These are phyloP conservation scores for Sinapis alba DNA, from an alignment of 441 rosid species.

Conservation along the genomic window DNA sequence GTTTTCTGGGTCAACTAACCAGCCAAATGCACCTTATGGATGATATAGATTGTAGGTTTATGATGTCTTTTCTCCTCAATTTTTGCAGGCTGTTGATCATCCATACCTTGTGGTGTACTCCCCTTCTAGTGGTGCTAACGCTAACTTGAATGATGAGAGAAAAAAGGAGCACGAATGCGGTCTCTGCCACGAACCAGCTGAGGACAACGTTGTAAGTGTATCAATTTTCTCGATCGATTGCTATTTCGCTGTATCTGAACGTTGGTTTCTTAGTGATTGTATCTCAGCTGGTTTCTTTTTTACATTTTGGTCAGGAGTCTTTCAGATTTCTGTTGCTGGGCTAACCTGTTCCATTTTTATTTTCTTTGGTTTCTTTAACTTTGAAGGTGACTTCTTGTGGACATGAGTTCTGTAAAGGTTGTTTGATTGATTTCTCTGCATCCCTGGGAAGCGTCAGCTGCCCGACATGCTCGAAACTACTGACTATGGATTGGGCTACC, in stretches of 20 bases:
- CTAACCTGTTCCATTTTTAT: background rate
- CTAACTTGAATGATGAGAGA: slow-evolving; percentile 41
- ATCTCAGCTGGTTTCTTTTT: no score
- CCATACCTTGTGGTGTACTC: slow-evolving; percentile 96
- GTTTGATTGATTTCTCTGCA: slow-evolving; percentile 74
- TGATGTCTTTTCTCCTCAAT: slow-evolving; percentile 25
- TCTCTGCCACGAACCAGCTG: slow-evolving; percentile 79
- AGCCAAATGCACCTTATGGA: background rate
- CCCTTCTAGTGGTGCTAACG: slow-evolving; percentile 48
- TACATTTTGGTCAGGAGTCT: background rate
- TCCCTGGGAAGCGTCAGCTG: slow-evolving; percentile 70
- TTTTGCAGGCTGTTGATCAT: slow-evolving; percentile 92
- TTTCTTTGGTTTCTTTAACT: no score
- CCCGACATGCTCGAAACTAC: slow-evolving; percentile 74
- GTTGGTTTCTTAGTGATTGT: background rate
- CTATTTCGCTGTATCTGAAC: background rate
- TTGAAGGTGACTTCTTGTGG: slow-evolving; percentile 82
- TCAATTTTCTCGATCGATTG: background rate
- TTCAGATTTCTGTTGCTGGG: background rate
- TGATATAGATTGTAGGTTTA: slow-evolving; percentile 2
- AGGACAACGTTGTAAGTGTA: slow-evolving; percentile 73
- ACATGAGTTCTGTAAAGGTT: slow-evolving; percentile 87
- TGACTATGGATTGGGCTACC: slow-evolving; percentile 78
- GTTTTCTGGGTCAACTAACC: slow-evolving; percentile 6
- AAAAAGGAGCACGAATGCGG: slow-evolving; percentile 60